These are phyloP conservation scores for Aspergillus carbonarius DNA, from an alignment of 2,329 filamentous ascomycete genomes.

Conservation along the genomic window DNA sequence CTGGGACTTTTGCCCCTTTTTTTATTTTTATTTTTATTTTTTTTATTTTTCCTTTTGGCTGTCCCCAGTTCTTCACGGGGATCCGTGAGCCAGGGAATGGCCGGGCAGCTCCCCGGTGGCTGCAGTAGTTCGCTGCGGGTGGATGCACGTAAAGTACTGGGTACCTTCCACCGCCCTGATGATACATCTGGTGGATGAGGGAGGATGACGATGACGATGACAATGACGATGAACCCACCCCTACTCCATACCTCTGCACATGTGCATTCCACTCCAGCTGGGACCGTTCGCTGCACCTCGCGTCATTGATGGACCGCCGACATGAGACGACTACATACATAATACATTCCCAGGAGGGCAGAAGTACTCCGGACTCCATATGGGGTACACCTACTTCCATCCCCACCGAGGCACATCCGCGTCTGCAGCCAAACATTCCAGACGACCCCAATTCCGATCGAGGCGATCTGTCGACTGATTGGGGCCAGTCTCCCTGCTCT, in stretches of 20 bases:
- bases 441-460: background rate
- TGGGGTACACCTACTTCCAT: background rate
- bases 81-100: background rate
- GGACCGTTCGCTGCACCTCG: background rate
- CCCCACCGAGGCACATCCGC: background rate
- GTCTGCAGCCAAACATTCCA: constrained; percentile 10
- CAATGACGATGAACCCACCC: background rate
- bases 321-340: no score
- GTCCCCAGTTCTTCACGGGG: background rate
- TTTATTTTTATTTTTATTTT: background rate
- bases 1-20: constrained; percentile 2
- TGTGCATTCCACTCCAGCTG: background rate
- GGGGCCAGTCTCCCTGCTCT: background rate
- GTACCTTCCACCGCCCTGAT: background rate
- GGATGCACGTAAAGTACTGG: background rate
- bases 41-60: background rate
- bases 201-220: background rate
- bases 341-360: background rate
- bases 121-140: background rate
- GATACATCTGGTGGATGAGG: background rate
- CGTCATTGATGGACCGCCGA: background rate
- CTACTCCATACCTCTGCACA: constrained; percentile 7
- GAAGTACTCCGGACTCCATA: constrained; percentile 1
- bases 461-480: constrained; percentile 11
- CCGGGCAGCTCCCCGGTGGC: background rate